These are phyloP conservation scores for Chlamydomonas eustigma DNA, from an alignment of 139 green algal genomes.

Conservation along the genomic window DNA sequence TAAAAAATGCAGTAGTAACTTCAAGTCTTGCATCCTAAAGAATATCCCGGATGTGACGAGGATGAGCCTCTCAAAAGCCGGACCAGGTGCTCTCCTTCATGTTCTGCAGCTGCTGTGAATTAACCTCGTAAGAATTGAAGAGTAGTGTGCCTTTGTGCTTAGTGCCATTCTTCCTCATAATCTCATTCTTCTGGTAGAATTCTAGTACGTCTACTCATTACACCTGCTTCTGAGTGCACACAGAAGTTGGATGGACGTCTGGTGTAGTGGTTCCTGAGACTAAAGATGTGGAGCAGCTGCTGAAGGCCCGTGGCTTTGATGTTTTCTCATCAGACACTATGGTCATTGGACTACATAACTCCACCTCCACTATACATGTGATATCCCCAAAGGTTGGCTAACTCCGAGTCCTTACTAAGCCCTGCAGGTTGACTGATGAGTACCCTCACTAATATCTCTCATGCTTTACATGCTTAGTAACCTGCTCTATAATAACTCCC, in stretches of 20 bases:
- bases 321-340: neutral
- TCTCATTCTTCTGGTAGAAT: neutral
- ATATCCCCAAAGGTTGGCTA: neutral
- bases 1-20: neutral
- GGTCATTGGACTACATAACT: neutral
- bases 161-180: neutral
- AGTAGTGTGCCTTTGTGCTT: no score
- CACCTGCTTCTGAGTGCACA: neutral
- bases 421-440: neutral
- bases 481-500: neutral
- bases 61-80: neutral
- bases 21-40: neutral
- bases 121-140: neutral
- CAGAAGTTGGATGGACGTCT: conserved; percentile 5
- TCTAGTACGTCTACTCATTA: neutral
- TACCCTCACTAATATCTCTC: neutral
- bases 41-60: neutral
- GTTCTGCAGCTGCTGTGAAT: neutral
- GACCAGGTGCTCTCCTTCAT: neutral
- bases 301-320: neutral
- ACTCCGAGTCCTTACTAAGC: neutral
- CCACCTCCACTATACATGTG: neutral
- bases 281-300: neutral
- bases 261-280: neutral
- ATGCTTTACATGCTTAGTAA: neutral